Base-by-base conservation (phyloP, 1,284 basidiomycete genomes). In the Pascua sp. region DNA sequence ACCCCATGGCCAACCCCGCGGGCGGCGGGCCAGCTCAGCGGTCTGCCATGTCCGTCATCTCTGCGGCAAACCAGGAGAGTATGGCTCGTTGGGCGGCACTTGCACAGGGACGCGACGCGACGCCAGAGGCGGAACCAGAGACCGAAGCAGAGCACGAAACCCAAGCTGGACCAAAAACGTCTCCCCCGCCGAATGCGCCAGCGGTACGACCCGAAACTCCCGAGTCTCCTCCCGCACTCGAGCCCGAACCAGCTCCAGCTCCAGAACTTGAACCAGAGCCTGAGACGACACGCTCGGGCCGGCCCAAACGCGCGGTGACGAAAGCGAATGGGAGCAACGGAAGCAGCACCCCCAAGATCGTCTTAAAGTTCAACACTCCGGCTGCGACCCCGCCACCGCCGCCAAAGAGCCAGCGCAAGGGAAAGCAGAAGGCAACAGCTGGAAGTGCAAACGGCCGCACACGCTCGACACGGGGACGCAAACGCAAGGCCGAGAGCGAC, bases 1-100 rank as follows among this genome's bases (percentile, higher is more conserved):
- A 73, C 47, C 72, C 73, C 4, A 64, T 73, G 37, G 68, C 67
- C 11, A 63, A 64, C 8, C 60, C 59, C 16, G 46, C 49, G 0
- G n/a, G 58, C 18, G 11, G 38, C 18, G 17, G 44, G 5, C 38
- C 41, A 17, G 4, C 17, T 1, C 32, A 49, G 2, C 49, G 56
- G 5, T 56, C 69, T 0, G 71, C 71, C 0, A 65, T 62, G 0
- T 61, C 61, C 2, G 61, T 73, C 32, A 61, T 73, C 11, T 66
- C 67, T 4, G 55, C 50, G 11, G 65, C 71, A 2, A 67, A 66
- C 39, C 36, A 63, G 40, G 53, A 67, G 51, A 62, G 49, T 37
- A 57, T 53, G 12, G 52, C 51, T 0, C 53, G 49, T 4, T 68
- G 67, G 68, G 4, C 15, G 45, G 45, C 12, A 11, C 16, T 11